Evolutionary conservation across 2,329 filamentous ascomycete genomes (phyloP).

Genomic region (Diaporthe vaccinii): DNA sequence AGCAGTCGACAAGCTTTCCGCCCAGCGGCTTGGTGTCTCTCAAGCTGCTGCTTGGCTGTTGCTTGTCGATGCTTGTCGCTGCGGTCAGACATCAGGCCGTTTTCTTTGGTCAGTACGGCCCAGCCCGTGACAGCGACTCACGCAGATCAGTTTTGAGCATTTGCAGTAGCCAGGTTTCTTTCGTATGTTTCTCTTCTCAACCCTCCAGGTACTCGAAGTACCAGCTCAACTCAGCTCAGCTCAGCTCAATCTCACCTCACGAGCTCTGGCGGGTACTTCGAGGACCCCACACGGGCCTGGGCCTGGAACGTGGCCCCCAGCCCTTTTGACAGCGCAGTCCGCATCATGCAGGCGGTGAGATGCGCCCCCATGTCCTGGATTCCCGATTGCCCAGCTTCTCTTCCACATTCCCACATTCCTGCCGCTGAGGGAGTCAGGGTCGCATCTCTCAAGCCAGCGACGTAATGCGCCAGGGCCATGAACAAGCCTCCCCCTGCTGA

Average conservation of each 20-base stretch:
- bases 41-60: slow-evolving; percentile 9
- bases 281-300: slow-evolving; percentile 13
- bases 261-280: not conserved
- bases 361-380: not conserved
- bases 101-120: not conserved
- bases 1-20: slow-evolving; percentile 22
- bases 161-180: not conserved
- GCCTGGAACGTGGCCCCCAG: slow-evolving; percentile 14
- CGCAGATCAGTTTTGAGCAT: not conserved
- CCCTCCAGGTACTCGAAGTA: not conserved
- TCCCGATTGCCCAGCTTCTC: not conserved
- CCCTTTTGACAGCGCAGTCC: slow-evolving; percentile 22
- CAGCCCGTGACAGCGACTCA: not conserved
- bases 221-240: not conserved
- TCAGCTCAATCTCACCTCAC: slow-evolving; percentile 6
- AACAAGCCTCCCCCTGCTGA: slow-evolving; percentile 30
- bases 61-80: slow-evolving; percentile 18
- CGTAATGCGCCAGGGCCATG: slow-evolving; percentile 19
- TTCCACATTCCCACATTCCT: not conserved
- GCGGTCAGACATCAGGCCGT: slow-evolving; percentile 5
- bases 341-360: slow-evolving; percentile 27
- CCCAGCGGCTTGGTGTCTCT: slow-evolving; percentile 26
- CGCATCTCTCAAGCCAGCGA: slow-evolving; percentile 24
- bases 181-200: not conserved
- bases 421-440: not conserved